Base-by-base conservation (phyloP, 1,139 yeast species). In the Yamadazyma conglobata region DNA sequence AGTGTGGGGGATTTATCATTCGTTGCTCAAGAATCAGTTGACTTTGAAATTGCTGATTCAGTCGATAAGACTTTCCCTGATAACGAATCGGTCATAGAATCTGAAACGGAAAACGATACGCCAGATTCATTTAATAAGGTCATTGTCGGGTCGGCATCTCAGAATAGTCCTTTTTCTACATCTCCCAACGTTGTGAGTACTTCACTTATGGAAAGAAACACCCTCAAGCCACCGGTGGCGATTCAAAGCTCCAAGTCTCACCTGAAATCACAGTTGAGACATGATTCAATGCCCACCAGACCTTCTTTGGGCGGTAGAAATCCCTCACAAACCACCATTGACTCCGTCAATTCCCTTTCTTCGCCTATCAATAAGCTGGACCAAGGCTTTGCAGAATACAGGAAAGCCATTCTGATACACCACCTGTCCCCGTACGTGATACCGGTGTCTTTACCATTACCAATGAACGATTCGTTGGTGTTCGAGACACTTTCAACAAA, bases 21-120 rank as follows among this genome's bases (percentile, higher is more conserved):
- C 43, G 68, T 78, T 5, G 64, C 64, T 26, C 87, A 80, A 48
- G 67, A 67, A 15, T 65, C 61, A 32, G 31, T 51, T 16, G 78
- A 72, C 20, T 72, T 64, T 43, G 73, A 64, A 28, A 23, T 22
- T 17, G 26, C 25, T 10, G 31, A 30, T n/a, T n/a, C n/a, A n/a
- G n/a, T n/a, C 8, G 6, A 25, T 6, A 20, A 18, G 10, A n/a
- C n/a, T n/a, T n/a, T n/a, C n/a, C n/a, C n/a, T n/a, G n/a, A n/a
- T n/a, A n/a, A n/a, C n/a, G n/a, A n/a, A n/a, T n/a, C n/a, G n/a
- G 20, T 22, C 6, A 11, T 22, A 8, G 31, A 28, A 3, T 22
- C 31, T 10, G 31, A 28, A 3, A 5, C 19, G 15, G 41, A 33
- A 4, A 35, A 28, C 15, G 37, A 34, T 13, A 22, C 28, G 3